Conservation (phyloP, 2,329 filamentous ascomycete genomes). For the Colletotrichum horii region DNA sequence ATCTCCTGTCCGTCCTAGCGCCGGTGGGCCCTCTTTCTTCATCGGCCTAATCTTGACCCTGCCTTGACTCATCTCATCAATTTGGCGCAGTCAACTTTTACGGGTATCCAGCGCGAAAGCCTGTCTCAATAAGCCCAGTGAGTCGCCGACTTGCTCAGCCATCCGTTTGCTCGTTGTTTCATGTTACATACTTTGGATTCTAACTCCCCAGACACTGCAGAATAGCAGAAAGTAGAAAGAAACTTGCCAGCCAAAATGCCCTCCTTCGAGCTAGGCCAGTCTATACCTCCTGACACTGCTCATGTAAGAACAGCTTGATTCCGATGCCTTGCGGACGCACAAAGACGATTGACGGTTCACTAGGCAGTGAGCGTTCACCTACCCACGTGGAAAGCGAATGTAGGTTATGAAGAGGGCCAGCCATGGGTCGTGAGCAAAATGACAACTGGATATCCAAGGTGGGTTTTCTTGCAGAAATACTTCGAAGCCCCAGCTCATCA, state of each 20-base stretch:
- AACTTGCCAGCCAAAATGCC: slow-evolving; percentile 41
- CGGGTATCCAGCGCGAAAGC: not conserved
- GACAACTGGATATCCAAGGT: slow-evolving; percentile 91
- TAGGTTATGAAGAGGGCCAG: slow-evolving; percentile 93
- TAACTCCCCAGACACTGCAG: not conserved
- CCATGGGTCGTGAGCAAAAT: slow-evolving; percentile 84
- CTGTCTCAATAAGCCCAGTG: not conserved
- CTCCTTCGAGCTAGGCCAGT: slow-evolving; percentile 65
- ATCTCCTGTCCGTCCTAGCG: not conserved
- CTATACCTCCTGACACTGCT: slow-evolving; percentile 78
- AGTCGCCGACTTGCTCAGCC: not conserved
- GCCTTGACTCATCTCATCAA: not conserved
- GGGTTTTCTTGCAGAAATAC: slow-evolving; percentile 24
- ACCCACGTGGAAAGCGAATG: slow-evolving; percentile 88
- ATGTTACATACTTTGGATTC: not conserved
- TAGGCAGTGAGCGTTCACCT: slow-evolving; percentile 96
- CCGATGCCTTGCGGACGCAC: not conserved
- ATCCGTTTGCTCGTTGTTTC: not conserved
- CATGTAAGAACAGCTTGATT: slow-evolving; percentile 63
- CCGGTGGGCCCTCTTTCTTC: not conserved
- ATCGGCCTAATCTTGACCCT: not conserved
- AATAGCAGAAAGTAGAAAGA: not conserved
- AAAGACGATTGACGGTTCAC: not conserved
- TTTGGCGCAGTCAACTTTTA: not conserved
- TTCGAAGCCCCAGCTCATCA: not conserved